Base-by-base conservation (phyloP, 2,329 filamentous ascomycete species). In the Diaporthe batatas region DNA sequence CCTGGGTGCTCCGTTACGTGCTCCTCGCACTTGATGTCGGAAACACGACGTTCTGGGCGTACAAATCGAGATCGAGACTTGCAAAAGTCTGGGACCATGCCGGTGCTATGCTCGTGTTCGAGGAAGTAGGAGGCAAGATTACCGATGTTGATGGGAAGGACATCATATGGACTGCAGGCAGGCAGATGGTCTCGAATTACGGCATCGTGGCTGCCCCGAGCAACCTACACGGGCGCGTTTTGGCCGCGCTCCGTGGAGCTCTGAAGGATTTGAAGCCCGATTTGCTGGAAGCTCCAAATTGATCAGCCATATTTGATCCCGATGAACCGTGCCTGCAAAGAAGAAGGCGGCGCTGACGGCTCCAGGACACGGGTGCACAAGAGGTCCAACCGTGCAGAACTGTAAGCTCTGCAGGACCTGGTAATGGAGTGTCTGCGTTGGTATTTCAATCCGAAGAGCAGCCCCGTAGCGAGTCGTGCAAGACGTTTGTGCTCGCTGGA, bases 11-110 rank as follows among this genome's bases (percentile, higher is more conserved):
- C 11, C 84, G 88, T 16, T 91, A 88, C 87, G 84, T 85, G 0
- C 81, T 81, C 2, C 81, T 90, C 29, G 88, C 88, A 0, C 80
- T 89, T 68, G 87, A 88, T 0, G 79, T 87, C 6, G 87, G 84
- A 12, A 88, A 90, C 79, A 82, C 84, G 53, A 89, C 87, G 0
- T 83, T 89, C 12, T 90, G 88, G 88, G 84, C 89, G 12, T 91
- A 90, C 80, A 86, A 84, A 74, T 79, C 80, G 29, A 81, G 82
- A 25, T 82, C 84, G 32, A 82, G 88, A 0, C 81, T 82, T 14
- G 89, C 84, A 12, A 90, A 91, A 80, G 82, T 88, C 1, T 91
- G 88, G 89, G 89, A 91, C 74, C 89, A 91, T 71, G 88, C 88
- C 0, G 89, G 89, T 2, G 89, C 88, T 0, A 89, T 90, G 86